Percentiles rank a stretch among this genome's conserved stretches.
These are phyloP conservation scores for Persicaria tinctoria DNA, from an alignment of 148 eudicot genomes.

Conservation along the genomic window DNA sequence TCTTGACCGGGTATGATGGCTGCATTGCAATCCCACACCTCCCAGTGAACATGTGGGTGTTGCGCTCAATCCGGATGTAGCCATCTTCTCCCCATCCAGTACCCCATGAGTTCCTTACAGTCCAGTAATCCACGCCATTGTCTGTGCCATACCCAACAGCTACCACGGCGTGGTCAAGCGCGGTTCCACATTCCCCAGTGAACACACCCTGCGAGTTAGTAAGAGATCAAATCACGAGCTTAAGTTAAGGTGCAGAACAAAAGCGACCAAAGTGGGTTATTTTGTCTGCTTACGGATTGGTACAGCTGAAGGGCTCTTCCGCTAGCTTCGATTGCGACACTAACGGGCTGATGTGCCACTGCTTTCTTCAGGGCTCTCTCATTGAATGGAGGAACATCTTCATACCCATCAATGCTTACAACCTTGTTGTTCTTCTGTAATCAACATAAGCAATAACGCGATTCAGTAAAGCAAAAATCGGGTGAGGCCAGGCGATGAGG, in stretches of 20 bases:
- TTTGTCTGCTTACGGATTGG: background rate
- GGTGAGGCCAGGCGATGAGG: too few species aligned
- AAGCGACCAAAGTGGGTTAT: too few species aligned
- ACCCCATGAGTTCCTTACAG: conserved; percentile 9
- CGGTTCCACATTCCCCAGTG: conserved; percentile 4
- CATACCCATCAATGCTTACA: background rate
- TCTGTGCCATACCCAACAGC: conserved; percentile 11
- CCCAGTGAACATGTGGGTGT: conserved; percentile 11
- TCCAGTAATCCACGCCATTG: conserved; percentile 6
- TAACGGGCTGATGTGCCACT: background rate
- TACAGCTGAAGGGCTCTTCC: background rate
- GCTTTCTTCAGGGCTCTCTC: conserved; percentile 3
- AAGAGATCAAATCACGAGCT: too few species aligned
- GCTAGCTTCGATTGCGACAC: conserved; percentile 3
- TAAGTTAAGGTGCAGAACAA: too few species aligned
- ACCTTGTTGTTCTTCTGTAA: conserved; percentile 5
- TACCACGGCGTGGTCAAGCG: conserved; percentile 3
- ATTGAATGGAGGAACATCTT: conserved; percentile 1
- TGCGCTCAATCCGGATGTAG: conserved; percentile 4
- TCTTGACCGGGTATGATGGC: conserved; percentile 9
- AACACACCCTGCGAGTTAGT: background rate
- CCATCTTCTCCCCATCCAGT: conserved; percentile 11
- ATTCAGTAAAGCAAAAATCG: background rate
- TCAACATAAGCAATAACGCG: background rate
- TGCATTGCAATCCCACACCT: conserved; percentile 10